Evolutionary conservation across 768 basidiomycete genomes (phyloP), one percentile per base, ranked within the genome.

Genomic region (Pleurotus sapidus): DNA sequence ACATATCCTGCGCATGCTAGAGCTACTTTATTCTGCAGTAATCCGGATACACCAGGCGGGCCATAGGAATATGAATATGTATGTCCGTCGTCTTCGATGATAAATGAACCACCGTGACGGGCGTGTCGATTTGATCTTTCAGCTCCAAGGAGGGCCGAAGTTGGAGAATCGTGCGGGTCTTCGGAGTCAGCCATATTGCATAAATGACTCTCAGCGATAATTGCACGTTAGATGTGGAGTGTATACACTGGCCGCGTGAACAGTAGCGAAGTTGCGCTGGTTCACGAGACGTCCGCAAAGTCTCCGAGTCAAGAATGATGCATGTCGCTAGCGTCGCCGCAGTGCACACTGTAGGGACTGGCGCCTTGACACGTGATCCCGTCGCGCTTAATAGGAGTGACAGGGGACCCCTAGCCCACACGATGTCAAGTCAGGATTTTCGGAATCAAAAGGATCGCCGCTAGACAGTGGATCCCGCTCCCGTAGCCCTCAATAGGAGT

Each of bases 31-130:
- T 91, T 92, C 60, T 79, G 79, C 46, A 78, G 65, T 14, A 92
- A 75, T 8, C 91, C 90, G 2, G 75, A 63, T 8, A 91, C 61
- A 1, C 90, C 89, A n/a, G 70, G 72, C 1, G 89, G 88, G 5
- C 90, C 90, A 63, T 91, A 92, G 9, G 80, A 77, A 65, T 90
- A 92, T 24, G 79, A 81, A 65, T 90, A 90, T 1, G 74, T 65
- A 15, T 20, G 51, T 5, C 72, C 72, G 56, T 77, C 73, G 3
- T 66, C 45, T 37, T 72, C 61, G 12, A 79, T 55, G 0, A 66
- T 70, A 53, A 81, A 67, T 0, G 68, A 68, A 48, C 77, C 76
- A 15, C 59, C 54, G 23, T 56, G 30, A 17, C 54, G 47, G 3
- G 55, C 42, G 18, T 17, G 49, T 18, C 34, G 40, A 9, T n/a